phyloP scores from a whole-genome alignment of 768 basidiomycete species.

The Boletus vinaceobasis region DNA sequence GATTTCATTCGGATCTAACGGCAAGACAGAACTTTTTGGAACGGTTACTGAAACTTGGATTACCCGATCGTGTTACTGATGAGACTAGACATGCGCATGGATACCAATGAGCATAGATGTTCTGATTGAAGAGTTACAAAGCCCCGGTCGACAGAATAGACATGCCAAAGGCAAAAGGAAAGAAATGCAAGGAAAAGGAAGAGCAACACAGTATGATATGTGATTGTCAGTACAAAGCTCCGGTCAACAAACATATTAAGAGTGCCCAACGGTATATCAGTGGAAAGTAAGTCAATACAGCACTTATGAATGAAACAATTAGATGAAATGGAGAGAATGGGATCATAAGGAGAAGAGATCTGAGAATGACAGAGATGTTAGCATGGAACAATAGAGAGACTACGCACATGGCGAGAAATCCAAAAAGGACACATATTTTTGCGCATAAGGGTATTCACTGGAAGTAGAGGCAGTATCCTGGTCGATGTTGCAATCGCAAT shows the following conservation, averaged over 20 bases:
- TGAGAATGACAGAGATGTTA: neutral
- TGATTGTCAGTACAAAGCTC: slow-evolving; percentile 12
- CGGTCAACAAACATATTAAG: slow-evolving; percentile 1
- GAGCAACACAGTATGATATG: neutral
- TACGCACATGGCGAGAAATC: slow-evolving; percentile 4
- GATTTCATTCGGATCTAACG: neutral
- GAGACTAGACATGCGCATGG: neutral
- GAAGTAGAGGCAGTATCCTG: neutral
- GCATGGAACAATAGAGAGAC: neutral
- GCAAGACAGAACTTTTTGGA: neutral
- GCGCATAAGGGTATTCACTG: no score
- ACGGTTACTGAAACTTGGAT: neutral
- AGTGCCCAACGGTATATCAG: neutral
- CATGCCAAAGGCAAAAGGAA: neutral
- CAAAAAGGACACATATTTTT: neutral
- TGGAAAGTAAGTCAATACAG: neutral
- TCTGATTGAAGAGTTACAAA: slow-evolving; percentile 12
- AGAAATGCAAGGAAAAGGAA: no score
- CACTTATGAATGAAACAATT: neutral
- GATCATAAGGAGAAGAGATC: neutral
- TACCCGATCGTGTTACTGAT: neutral
- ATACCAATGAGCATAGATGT: slow-evolving; percentile 8
- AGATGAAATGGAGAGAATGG: neutral
- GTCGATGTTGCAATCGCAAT: neutral
- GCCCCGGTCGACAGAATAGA: neutral